Base-by-base conservation (phyloP, 441 rosid genomes). In the Lepidium campestre region DNA sequence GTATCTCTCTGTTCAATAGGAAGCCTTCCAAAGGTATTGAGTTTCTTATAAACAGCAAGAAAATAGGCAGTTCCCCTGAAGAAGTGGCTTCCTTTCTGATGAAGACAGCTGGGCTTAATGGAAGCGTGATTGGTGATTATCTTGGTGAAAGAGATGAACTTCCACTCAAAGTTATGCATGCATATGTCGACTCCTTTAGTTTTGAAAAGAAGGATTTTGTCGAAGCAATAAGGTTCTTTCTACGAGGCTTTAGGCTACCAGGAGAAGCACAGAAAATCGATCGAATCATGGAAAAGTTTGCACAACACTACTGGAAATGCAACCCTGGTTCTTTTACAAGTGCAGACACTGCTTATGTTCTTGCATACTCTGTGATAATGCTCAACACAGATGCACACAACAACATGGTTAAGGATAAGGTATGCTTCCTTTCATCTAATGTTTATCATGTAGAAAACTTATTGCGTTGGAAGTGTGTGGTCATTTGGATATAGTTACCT, bases 351-450 rank as follows among this genome's bases (percentile, higher is more conserved):
- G 97, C 99, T 50, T 95, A 95, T 64, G 97, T 95, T 74, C 98
- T 95, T 18, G 99, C 99, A 9, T 95, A 95, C 76, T 95, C 99
- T 13, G 99, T 95, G 68, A 95, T 95, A 72, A 31, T 95, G 99
- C 99, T 95, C 60, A 95, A 95, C 79, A 92, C 99, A n/a, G 99
- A 95, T 76, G 97, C 99, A 62, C 99, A 92, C 69, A 90, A 92
- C 80, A 88, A 45, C 79, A 92, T 92, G 99, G 98, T 95, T 79
- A 95, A 95, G 78, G 93, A 95, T 63, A 92, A 95, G 98, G 99
- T 95, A 76, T 57, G 56, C 45, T 75, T 34, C 27, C 37, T 40
- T 76, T 45, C 36, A 22, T 55, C 15, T 54, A 17, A 4, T 15
- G 32, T 71, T 61, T 52, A 18, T 59, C 50, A 48, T 32, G 48